Percentiles rank a stretch among this genome's conserved stretches.
These are phyloP conservation scores for Magnolia officinalis DNA, from an alignment of 164 flowering plant species.

Conservation along the genomic window DNA sequence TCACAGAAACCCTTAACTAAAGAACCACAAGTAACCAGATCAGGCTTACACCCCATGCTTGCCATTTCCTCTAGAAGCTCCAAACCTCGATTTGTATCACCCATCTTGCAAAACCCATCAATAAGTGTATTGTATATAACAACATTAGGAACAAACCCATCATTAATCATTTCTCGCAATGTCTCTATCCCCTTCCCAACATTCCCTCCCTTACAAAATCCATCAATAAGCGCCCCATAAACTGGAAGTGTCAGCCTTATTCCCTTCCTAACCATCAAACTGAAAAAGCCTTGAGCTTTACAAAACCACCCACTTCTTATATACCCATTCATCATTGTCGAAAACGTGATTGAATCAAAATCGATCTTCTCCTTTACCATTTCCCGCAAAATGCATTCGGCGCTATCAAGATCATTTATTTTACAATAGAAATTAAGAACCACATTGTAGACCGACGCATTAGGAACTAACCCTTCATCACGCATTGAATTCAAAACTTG, in stretches of 20 bases:
- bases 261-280: slow-evolving; percentile 1
- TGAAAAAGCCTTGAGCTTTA: background rate
- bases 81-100: background rate
- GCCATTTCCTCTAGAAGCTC: background rate
- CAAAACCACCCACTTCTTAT: background rate
- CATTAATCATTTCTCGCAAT: background rate
- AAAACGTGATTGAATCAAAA: background rate
- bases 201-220: background rate
- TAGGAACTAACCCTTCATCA: background rate
- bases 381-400: background rate
- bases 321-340: slow-evolving; percentile 1
- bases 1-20: background rate
- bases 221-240: slow-evolving; percentile 2
- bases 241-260: background rate
- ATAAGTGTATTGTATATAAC: slow-evolving; percentile 2
- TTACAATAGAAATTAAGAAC: background rate
- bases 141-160: background rate
- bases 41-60: background rate
- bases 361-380: background rate
- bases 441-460: background rate
- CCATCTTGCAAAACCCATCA: background rate
- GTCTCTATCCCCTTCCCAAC: background rate
- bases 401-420: background rate
- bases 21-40: background rate
- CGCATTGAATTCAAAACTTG: background rate